Evolutionary conservation across 495 filamentous ascomycete species (phyloP).

Genomic region (Penicillium odoratum): DNA sequence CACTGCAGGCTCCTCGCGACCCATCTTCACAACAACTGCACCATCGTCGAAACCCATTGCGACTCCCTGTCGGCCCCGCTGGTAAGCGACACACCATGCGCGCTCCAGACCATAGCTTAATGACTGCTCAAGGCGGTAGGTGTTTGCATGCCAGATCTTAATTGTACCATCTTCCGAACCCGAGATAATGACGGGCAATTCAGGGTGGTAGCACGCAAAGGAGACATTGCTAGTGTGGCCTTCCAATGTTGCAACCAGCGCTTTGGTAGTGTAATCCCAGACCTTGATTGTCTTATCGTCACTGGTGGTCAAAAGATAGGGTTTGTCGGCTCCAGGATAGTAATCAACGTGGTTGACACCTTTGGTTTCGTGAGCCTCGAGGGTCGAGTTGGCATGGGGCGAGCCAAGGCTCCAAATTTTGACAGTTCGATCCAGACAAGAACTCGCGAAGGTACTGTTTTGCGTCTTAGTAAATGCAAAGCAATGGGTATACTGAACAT

Average conservation of each 20-base stretch:
- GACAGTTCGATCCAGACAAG: constrained; percentile 93
- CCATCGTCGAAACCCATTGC: constrained; percentile 98
- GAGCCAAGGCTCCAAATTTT: constrained; percentile 99
- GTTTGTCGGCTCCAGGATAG: constrained; percentile 95
- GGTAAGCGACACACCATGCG: constrained; percentile 96
- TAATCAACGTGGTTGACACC: constrained; percentile 98
- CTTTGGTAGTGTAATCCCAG: constrained; percentile 99
- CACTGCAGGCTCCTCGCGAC: constrained; percentile 93
- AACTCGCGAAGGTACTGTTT: constrained; percentile 77
- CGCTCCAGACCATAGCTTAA: constrained; percentile 93
- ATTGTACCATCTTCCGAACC: constrained; percentile 97
- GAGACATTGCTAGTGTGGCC: constrained; percentile 99
- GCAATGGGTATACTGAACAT: not conserved
- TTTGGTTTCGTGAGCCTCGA: constrained; percentile 97
- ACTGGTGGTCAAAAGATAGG: constrained; percentile 93
- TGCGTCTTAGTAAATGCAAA: not conserved
- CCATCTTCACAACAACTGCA: constrained; percentile 96
- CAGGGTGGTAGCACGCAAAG: constrained; percentile 97
- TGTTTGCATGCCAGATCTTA: constrained; percentile 98
- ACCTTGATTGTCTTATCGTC: constrained; percentile 94
- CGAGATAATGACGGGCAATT: constrained; percentile 97
- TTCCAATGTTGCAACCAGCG: constrained; percentile 92
- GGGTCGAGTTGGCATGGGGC: constrained; percentile 84
- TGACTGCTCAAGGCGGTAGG: constrained; percentile 92
- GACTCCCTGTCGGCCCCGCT: constrained; percentile 88